phyloP scores from a whole-genome alignment of 176 grass and related monocot genomes.

The Musa acuminata region DNA sequence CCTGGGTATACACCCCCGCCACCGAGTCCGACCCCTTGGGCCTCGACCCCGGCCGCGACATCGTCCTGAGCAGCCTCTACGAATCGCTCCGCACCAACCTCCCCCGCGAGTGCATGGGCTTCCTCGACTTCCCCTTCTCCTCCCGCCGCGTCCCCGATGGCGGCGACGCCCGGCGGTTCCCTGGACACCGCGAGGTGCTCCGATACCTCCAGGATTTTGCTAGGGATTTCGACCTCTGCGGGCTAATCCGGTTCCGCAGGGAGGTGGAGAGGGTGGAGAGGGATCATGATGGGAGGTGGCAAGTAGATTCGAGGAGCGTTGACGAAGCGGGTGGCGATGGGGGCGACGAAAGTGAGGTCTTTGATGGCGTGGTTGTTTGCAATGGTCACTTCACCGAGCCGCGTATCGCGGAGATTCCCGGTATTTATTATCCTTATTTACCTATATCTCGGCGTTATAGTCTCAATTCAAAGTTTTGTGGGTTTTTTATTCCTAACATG shows the following conservation, averaged over 20 bases:
- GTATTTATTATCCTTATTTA: conserved; percentile 19
- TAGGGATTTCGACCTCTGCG: conserved; percentile 41
- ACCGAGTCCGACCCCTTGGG: conserved; percentile 43
- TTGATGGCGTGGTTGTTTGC: conserved; percentile 61
- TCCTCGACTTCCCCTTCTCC: conserved; percentile 72
- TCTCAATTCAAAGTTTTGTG: background rate
- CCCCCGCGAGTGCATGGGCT: conserved; percentile 73
- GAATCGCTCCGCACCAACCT: conserved; percentile 82
- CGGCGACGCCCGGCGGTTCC: conserved; percentile 50
- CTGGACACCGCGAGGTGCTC: conserved; percentile 67
- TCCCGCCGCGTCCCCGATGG: conserved; percentile 18
- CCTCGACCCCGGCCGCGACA: conserved; percentile 24
- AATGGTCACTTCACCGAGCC: conserved; percentile 60
- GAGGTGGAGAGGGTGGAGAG: conserved; percentile 41
- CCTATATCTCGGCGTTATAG: background rate
- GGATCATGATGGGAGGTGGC: conserved; percentile 32
- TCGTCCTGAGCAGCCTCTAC: conserved; percentile 72
- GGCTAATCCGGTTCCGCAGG: conserved; percentile 47
- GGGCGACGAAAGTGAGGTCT: conserved; percentile 29
- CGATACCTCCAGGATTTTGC: conserved; percentile 72
- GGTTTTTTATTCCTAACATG: background rate
- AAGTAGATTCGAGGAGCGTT: conserved; percentile 47
- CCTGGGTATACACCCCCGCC: conserved; percentile 57
- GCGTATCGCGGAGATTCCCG: conserved; percentile 41
- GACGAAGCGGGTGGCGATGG: conserved; percentile 19